A percentile compares a stretch with the other conserved stretches of the same genome.
Evolutionary conservation across 257 asterid species (phyloP).

Genomic region (Nyctanthes arbortristis): DNA sequence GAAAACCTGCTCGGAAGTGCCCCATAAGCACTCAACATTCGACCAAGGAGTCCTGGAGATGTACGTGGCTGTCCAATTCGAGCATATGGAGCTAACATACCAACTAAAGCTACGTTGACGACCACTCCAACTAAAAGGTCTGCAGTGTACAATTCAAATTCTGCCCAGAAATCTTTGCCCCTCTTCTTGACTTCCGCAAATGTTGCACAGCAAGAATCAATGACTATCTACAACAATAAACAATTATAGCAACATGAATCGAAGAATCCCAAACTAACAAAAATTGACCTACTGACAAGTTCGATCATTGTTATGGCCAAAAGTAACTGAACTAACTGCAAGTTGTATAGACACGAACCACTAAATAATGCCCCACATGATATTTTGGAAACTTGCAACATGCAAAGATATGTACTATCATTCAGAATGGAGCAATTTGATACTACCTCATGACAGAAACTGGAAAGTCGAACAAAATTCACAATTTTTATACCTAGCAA

Average conservation of each 20-base stretch:
- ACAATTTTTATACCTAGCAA: background rate
- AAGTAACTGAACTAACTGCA: background rate
- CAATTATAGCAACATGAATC: constrained; percentile 8
- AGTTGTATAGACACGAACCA: background rate
- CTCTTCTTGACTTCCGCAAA: constrained; percentile 96
- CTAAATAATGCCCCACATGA: background rate
- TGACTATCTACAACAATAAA: constrained; percentile 62
- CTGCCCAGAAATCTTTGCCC: constrained; percentile 97
- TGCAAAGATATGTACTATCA: background rate
- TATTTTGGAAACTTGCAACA: background rate
- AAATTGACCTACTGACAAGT: background rate
- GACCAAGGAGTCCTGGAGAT: constrained; percentile 71
- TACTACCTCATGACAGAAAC: background rate
- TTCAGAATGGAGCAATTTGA: background rate
- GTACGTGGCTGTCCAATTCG: constrained; percentile 71
- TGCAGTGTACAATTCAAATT: constrained; percentile 89
- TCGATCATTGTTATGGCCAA: background rate
- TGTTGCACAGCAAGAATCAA: constrained; percentile 95
- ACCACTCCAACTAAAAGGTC: constrained; percentile 94
- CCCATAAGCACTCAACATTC: constrained; percentile 65
- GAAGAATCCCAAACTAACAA: background rate
- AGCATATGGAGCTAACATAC: constrained; percentile 94
- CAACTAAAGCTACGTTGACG: constrained; percentile 95
- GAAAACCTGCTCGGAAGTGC: constrained; percentile 96
- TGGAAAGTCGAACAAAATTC: constrained; percentile 1